Percentiles rank a stretch among this genome's conserved stretches.
phyloP scores from a whole-genome alignment of 306 rosid genomes.

The Cucurbita argyrosperma region DNA sequence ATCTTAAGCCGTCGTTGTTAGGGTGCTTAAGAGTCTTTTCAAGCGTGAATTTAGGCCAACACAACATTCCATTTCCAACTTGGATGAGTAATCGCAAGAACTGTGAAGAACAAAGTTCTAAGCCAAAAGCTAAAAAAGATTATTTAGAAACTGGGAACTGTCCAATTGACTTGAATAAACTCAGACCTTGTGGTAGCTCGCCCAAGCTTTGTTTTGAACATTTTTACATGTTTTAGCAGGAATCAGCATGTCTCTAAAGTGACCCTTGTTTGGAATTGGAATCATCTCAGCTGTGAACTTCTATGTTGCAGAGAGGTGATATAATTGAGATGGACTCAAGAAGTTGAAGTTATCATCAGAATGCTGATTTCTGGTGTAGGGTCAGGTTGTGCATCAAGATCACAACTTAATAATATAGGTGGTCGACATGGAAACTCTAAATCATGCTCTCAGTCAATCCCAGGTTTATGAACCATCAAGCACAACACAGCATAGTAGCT shows the following conservation, averaged over 20 bases:
- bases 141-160: constrained; percentile 9
- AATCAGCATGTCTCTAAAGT: not conserved
- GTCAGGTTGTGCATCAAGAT: not conserved
- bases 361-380: constrained; percentile 11
- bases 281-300: not conserved
- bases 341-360: constrained; percentile 42
- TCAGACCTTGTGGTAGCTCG: constrained; percentile 36
- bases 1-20: no score
- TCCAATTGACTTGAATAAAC: constrained; percentile 43
- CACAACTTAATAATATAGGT: not conserved
- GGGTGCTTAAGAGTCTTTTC: no score
- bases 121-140: constrained; percentile 16
- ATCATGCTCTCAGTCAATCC: not conserved
- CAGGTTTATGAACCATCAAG: not conserved
- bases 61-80: not conserved
- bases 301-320: constrained; percentile 49
- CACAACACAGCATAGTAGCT: not conserved
- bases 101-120: constrained; percentile 23
- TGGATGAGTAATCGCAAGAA: constrained; percentile 19
- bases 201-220: constrained; percentile 49
- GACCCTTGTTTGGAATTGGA: not conserved
- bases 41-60: no score
- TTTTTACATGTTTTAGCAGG: not conserved
- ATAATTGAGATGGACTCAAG: constrained; percentile 80
- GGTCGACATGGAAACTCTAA: not conserved